A percentile compares a stretch with the other conserved stretches of the same genome.
Evolutionary conservation across 1,284 basidiomycete genomes (phyloP).

Genomic region (Mycosarcoma mackinlayi): DNA sequence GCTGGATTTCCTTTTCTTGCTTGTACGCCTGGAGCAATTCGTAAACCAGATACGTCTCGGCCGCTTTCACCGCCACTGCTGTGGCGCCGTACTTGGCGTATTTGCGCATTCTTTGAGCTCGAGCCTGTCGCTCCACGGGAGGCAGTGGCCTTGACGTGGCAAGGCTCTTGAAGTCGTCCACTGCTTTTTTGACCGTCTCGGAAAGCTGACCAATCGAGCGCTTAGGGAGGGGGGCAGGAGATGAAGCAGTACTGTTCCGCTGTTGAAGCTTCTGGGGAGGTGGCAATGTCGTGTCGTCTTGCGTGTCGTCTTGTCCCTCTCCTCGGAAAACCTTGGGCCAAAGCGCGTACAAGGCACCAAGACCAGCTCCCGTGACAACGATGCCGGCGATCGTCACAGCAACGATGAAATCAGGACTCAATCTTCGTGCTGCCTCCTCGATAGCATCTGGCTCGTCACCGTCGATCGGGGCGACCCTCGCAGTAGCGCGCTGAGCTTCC

Average conservation of each 20-base stretch:
- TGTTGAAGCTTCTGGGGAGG: neutral
- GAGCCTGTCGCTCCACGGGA: slow-evolving; percentile 1
- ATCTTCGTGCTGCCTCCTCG: neutral
- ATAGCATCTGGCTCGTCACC: neutral
- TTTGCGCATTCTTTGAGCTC: slow-evolving; percentile 4
- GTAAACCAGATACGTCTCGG: neutral
- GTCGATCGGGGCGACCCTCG: neutral
- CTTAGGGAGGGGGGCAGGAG: neutral
- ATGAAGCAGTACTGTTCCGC: neutral
- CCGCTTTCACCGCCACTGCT: neutral
- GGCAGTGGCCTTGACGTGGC: neutral
- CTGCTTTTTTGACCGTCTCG: neutral
- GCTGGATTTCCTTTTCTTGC: neutral
- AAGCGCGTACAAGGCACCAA: neutral
- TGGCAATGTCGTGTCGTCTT: no score
- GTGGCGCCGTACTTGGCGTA: neutral
- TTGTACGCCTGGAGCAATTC: neutral
- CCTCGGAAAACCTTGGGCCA: neutral
- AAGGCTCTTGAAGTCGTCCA: slow-evolving; percentile 12
- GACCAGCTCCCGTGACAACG: neutral
- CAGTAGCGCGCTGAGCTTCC: neutral
- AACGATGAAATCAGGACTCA: neutral
- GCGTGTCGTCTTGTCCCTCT: no score
- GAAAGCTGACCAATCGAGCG: neutral
- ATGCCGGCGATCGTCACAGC: neutral